phyloP scores from a whole-genome alignment of 192 early-diverging fungal species.

The Coemansia sp. region DNA sequence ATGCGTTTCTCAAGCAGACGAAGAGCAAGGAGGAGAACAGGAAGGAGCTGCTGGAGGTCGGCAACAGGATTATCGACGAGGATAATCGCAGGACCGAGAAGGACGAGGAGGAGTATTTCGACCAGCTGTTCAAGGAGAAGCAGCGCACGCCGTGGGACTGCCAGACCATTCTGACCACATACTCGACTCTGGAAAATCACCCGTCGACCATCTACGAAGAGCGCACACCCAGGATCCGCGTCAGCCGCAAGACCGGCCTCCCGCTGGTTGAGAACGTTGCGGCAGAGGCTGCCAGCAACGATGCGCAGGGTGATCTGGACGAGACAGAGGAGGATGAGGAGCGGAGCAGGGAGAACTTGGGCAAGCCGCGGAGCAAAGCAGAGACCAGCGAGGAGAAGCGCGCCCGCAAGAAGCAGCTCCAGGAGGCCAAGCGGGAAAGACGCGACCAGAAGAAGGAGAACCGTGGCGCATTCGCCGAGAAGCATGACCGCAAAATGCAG shows the following conservation, averaged over 20 bases:
- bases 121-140: constrained; percentile 56
- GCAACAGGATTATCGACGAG: constrained; percentile 32
- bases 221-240: constrained; percentile 57
- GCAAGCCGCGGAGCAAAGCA: constrained; percentile 66
- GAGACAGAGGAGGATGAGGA: constrained; percentile 16
- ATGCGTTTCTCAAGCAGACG: constrained; percentile 45
- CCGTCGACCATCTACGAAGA: constrained; percentile 77
- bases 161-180: constrained; percentile 84
- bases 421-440: constrained; percentile 64
- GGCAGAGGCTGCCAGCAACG: constrained; percentile 13
- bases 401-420: constrained; percentile 80
- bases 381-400: constrained; percentile 95
- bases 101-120: constrained; percentile 50
- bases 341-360: constrained; percentile 56
- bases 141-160: constrained; percentile 80
- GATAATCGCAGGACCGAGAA: constrained; percentile 17
- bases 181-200: constrained; percentile 94
- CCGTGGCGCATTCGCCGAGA: constrained; percentile 35
- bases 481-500: constrained; percentile 46
- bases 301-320: constrained; percentile 20
- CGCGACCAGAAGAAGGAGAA: constrained; percentile 49
- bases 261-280: constrained; percentile 52
- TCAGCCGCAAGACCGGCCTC: constrained; percentile 71
- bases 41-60: constrained; percentile 31
- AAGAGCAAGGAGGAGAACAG: constrained; percentile 33